phyloP scores from a whole-genome alignment of 371 early-diverging fungal species.

The Mucor mucedo region DNA sequence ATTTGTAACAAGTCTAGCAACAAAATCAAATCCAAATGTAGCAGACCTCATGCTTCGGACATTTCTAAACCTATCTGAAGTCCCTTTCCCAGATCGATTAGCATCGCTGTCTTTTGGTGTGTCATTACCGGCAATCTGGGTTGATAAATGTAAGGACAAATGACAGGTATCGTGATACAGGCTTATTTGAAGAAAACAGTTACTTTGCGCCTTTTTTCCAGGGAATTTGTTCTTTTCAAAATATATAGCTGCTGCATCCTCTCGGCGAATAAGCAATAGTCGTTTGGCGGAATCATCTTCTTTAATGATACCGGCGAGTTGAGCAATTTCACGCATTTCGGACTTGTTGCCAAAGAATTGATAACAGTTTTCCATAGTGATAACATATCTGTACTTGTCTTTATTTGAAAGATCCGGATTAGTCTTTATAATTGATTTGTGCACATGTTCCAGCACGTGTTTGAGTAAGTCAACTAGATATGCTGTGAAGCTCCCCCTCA shows the following conservation, averaged over 20 bases:
- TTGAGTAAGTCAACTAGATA: neutral
- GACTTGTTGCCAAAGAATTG: slow-evolving; percentile 10
- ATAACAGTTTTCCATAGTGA: neutral
- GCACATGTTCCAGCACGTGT: neutral
- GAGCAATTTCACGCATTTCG: slow-evolving; percentile 11
- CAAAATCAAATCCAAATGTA: neutral
- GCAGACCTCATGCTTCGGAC: slow-evolving; percentile 1
- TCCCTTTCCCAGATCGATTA: too few species aligned
- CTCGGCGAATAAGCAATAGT: slow-evolving; percentile 7
- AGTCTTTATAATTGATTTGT: neutral
- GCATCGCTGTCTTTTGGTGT: too few species aligned
- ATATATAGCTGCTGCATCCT: slow-evolving; percentile 14
- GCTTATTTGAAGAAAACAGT: slow-evolving; percentile 8
- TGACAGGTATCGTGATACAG: slow-evolving; percentile 7
- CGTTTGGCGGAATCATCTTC: neutral
- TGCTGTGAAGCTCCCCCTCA: too few species aligned
- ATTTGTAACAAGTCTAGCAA: slow-evolving; percentile 3
- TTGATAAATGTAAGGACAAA: slow-evolving; percentile 6
- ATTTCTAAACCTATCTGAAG: slow-evolving; percentile 4
- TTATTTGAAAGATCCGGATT: neutral
- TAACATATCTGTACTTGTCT: neutral
- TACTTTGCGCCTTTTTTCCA: neutral
- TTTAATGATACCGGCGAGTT: neutral
- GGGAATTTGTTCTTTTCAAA: slow-evolving; percentile 6
- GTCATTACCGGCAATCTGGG: neutral